Conservation (phyloP, 768 basidiomycete genomes). For the Tylopilus felleus region DNA sequence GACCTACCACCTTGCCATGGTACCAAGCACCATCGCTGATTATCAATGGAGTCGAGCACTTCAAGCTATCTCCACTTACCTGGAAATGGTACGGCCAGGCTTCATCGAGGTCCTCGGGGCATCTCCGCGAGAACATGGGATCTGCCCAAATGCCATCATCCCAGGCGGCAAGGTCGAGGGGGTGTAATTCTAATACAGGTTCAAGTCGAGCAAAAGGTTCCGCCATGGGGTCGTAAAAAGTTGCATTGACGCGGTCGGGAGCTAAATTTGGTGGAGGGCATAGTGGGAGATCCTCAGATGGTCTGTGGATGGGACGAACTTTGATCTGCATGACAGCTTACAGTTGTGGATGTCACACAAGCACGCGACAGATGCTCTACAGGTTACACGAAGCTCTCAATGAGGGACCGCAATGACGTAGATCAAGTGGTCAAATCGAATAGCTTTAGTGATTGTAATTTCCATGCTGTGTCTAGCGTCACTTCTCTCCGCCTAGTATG, state of each 20-base stretch:
- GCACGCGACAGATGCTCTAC: background rate
- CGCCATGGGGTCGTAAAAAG: too few relatives aligned
- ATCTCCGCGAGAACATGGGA: conserved; percentile 19
- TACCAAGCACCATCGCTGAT: conserved; percentile 46
- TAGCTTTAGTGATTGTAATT: background rate
- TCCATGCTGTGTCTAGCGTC: background rate
- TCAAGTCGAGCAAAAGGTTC: too few relatives aligned
- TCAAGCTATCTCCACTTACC: too few relatives aligned
- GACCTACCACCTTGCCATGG: conserved; percentile 44
- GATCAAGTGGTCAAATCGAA: background rate
- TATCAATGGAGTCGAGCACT: too few relatives aligned
- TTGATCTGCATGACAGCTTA: background rate
- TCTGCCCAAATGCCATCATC: conserved; percentile 23
- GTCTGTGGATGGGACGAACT: background rate
- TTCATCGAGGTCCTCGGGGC: conserved; percentile 39
- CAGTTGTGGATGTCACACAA: too few relatives aligned
- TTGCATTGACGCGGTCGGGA: too few relatives aligned
- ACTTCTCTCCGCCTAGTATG: conserved; percentile 10
- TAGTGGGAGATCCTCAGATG: too few relatives aligned
- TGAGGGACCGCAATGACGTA: background rate
- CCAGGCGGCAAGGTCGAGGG: conserved; percentile 27
- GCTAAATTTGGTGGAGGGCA: too few relatives aligned
- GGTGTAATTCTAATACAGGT: conserved; percentile 13
- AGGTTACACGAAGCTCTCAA: too few relatives aligned
- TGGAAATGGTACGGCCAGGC: too few relatives aligned